Conservation (phyloP, 768 basidiomycete species). For the Termitomyces sp. region DNA sequence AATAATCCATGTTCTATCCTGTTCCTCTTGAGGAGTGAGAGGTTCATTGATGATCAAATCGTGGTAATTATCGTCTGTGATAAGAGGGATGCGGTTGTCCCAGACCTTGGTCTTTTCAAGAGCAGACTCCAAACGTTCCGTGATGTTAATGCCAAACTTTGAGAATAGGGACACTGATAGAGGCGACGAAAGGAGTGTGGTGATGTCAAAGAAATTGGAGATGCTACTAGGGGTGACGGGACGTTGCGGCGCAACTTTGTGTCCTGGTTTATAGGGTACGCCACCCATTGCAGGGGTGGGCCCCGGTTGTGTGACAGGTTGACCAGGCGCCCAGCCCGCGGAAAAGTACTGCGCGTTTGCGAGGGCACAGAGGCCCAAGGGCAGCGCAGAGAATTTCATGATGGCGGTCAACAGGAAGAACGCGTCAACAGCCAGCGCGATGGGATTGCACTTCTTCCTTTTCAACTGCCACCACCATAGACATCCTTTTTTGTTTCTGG, state of each 20-base stretch:
- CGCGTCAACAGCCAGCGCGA: neutral
- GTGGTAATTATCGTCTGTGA: constrained; percentile 79
- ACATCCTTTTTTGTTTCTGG: neutral
- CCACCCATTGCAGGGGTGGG: constrained; percentile 13
- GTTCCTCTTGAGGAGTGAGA: constrained; percentile 58
- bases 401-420: constrained; percentile 15
- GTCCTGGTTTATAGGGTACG: constrained; percentile 14
- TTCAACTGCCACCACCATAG: constrained; percentile 1
- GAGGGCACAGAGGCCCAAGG: constrained; percentile 30
- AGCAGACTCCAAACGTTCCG: constrained; percentile 40
- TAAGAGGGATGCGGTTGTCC: constrained; percentile 70
- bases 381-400: constrained; percentile 45
- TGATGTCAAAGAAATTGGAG: constrained; percentile 30
- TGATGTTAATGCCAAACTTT: constrained; percentile 66
- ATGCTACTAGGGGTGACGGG: constrained; percentile 13
- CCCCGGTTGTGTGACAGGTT: constrained; percentile 35
- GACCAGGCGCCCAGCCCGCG: constrained; percentile 76
- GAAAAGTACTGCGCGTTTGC: constrained; percentile 71
- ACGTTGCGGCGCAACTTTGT: constrained; percentile 15
- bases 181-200: constrained; percentile 41
- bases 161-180: constrained; percentile 52
- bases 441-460: neutral
- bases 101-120: constrained; percentile 36
- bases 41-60: constrained; percentile 68
- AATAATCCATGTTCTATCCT: constrained; percentile 70